Percentiles rank a stretch among this genome's conserved stretches.
Evolutionary conservation across 768 basidiomycete species (phyloP).

Genomic region (Suillus spraguei): DNA sequence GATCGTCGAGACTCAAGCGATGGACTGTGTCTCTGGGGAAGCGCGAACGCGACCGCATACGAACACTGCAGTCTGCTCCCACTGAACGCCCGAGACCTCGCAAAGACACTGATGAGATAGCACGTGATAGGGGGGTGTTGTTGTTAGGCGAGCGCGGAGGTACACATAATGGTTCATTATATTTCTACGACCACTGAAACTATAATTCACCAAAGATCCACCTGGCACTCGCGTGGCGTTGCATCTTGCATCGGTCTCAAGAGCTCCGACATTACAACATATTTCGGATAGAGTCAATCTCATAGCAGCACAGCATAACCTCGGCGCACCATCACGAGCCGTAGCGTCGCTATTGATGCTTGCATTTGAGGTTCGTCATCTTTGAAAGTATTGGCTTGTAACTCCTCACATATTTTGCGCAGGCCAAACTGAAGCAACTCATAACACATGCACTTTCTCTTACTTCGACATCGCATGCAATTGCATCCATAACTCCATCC

Average conservation of each 20-base stretch:
- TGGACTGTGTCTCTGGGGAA: constrained; percentile 76
- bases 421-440: constrained; percentile 85
- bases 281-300: constrained; percentile 81
- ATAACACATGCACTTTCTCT: constrained; percentile 80
- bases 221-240: constrained; percentile 73
- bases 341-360: constrained; percentile 74
- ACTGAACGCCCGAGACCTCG: constrained; percentile 48
- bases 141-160: constrained; percentile 69
- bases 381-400: neutral
- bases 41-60: constrained; percentile 74
- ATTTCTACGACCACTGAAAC: neutral
- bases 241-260: constrained; percentile 73
- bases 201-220: constrained; percentile 45
- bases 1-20: constrained; percentile 67
- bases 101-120: constrained; percentile 65
- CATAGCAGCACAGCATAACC: constrained; percentile 76
- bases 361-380: constrained; percentile 66
- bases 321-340: constrained; percentile 58
- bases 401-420: constrained; percentile 1
- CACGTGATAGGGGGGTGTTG: constrained; percentile 66
- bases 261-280: constrained; percentile 74
- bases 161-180: constrained; percentile 31
- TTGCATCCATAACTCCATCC: constrained; percentile 73
- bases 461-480: constrained; percentile 74
- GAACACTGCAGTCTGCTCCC: constrained; percentile 46